Evolutionary conservation across 768 basidiomycete species (phyloP).

Genomic region (Leccinellum rugosiceps): DNA sequence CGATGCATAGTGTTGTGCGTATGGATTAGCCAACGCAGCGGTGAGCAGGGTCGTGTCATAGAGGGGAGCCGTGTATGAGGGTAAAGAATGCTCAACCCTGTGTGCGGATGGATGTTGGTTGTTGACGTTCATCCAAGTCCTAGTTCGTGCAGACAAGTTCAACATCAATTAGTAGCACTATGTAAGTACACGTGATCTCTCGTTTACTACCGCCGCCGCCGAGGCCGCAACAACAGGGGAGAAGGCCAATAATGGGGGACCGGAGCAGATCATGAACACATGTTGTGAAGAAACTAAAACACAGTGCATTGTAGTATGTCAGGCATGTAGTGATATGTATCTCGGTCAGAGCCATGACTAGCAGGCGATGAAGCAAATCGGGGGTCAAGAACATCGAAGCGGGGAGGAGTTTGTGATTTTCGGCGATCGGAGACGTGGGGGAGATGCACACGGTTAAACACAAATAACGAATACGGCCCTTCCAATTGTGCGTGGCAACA

Average conservation of each 20-base stretch:
- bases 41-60: conserved; percentile 27
- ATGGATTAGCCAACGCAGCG: conserved; percentile 28
- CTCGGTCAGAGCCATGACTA: conserved; percentile 18
- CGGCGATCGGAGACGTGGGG: conserved; percentile 8
- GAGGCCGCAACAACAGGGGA: not conserved
- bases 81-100: not conserved
- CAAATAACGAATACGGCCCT: conserved; percentile 23
- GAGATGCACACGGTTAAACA: conserved; percentile 23
- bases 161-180: not conserved
- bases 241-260: not conserved
- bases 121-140: conserved; percentile 6
- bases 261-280: conserved; percentile 17
- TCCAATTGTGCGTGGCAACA: conserved; percentile 11
- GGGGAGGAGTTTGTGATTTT: conserved; percentile 23
- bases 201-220: not conserved
- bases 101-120: conserved; percentile 10
- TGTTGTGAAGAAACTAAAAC: conserved; percentile 25
- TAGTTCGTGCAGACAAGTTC: not conserved
- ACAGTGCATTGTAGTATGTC: conserved; percentile 34
- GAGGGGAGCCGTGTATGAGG: conserved; percentile 14
- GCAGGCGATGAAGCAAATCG: conserved; percentile 16
- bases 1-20: conserved; percentile 27
- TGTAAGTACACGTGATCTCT: conserved; percentile 20
- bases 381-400: conserved; percentile 30
- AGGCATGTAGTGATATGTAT: conserved; percentile 27